phyloP scores from a whole-genome alignment of 768 basidiomycete genomes.

The Ramaria sp. region DNA sequence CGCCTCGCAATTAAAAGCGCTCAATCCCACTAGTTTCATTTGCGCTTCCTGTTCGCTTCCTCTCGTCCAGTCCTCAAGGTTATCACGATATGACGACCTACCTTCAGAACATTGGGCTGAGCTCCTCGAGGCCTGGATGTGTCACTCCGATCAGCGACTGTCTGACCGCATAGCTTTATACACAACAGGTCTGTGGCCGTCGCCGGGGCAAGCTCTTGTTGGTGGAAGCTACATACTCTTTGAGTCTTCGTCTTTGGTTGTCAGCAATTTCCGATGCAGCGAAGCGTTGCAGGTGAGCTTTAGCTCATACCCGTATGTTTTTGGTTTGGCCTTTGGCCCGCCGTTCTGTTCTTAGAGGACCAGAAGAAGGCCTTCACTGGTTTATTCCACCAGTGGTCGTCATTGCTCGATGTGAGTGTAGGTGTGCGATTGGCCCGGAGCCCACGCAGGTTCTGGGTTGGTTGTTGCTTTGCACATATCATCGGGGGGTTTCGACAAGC shows the following conservation, averaged over 20 bases:
- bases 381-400: conserved; percentile 48
- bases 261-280: conserved; percentile 31
- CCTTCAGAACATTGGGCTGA: conserved; percentile 98
- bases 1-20: conserved; percentile 47
- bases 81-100: conserved; percentile 62
- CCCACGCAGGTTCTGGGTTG: conserved; percentile 48
- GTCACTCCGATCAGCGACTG: conserved; percentile 81
- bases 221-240: conserved; percentile 87
- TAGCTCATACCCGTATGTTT: conserved; percentile 9
- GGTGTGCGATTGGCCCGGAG: conserved; percentile 27
- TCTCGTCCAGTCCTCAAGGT: conserved; percentile 38
- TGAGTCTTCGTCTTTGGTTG: conserved; percentile 44
- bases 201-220: conserved; percentile 60
- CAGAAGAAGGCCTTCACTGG: conserved; percentile 92
- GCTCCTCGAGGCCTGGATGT: conserved; percentile 97
- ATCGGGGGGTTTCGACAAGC: conserved; percentile 23
- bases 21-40: conserved; percentile 54
- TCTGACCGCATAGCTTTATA: conserved; percentile 55
- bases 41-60: conserved; percentile 76
- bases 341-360: conserved; percentile 35
- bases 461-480: conserved; percentile 16
- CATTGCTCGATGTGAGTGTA: conserved; percentile 17
- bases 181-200: conserved; percentile 72
- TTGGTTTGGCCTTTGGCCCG: conserved; percentile 8
- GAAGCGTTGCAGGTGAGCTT: conserved; percentile 47